Percentiles rank a stretch among this genome's conserved stretches.
phyloP scores from a whole-genome alignment of 208 protist species.

The Leishmania guyanensis region DNA sequence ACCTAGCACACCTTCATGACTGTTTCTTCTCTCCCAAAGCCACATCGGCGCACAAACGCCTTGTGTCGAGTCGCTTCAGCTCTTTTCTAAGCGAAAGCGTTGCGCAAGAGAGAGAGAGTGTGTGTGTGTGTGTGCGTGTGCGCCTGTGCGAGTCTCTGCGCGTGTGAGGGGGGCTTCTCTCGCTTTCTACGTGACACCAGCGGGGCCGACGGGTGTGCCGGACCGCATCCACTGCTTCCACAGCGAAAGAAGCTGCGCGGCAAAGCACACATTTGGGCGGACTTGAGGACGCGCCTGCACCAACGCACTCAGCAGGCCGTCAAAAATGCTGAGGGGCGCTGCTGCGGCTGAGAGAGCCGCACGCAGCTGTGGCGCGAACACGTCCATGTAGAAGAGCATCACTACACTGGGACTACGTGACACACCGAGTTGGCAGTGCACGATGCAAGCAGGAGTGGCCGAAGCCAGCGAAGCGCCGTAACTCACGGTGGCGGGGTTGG shows the following conservation, averaged over 20 bases:
- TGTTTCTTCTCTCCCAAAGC: neutral
- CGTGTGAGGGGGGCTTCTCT: neutral
- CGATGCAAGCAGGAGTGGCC: conserved; percentile 41
- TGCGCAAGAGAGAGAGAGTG: neutral
- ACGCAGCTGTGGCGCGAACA: conserved; percentile 12
- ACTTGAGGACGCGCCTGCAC: conserved; percentile 48
- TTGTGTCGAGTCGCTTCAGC: neutral
- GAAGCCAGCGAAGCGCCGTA: neutral
- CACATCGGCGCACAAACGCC: neutral
- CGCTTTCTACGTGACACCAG: neutral
- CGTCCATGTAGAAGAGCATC: conserved; percentile 43
- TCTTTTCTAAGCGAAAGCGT: neutral
- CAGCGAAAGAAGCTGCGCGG: conserved; percentile 55
- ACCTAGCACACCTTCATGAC: neutral
- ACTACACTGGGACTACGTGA: conserved; percentile 81
- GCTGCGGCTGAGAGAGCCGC: neutral
- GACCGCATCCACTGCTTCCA: conserved; percentile 32
- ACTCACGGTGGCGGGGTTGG: neutral
- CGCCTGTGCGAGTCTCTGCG: neutral
- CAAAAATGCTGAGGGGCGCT: conserved; percentile 6
- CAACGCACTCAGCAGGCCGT: conserved; percentile 43
- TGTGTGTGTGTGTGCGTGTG: conserved; percentile 11
- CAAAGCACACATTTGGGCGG: conserved; percentile 73
- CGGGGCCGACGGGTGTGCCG: neutral
- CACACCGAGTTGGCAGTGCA: conserved; percentile 81